Conservation (phyloP, 257 asterid species). For the Solanum dulcamara region DNA sequence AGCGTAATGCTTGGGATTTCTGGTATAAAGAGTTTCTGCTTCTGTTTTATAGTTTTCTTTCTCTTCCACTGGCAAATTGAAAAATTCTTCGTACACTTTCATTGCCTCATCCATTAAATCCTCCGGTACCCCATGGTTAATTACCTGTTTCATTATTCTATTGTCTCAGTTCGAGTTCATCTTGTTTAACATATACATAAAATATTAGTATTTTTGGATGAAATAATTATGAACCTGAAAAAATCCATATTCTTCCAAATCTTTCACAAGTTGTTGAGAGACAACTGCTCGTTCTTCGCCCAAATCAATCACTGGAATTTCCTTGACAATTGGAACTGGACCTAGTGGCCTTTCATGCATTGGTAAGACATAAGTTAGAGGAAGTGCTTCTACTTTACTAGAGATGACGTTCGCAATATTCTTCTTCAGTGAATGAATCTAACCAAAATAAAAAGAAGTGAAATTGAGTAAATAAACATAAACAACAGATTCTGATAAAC, state of each 20-base stretch:
- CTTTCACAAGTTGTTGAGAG: background rate
- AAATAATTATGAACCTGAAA: background rate
- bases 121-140: constrained; percentile 1
- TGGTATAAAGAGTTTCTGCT: background rate
- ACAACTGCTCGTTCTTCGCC: background rate
- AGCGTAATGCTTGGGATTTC: background rate
- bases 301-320: background rate
- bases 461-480: background rate
- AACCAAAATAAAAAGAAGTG: background rate
- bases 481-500: too few relatives aligned
- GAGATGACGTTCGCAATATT: background rate
- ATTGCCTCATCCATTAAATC: background rate
- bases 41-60: background rate
- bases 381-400: background rate
- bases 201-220: too few relatives aligned
- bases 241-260: background rate
- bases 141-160: background rate
- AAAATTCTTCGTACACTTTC: background rate
- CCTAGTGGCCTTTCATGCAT: background rate
- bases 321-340: background rate
- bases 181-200: background rate
- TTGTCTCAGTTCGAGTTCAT: background rate
- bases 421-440: background rate
- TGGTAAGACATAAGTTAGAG: background rate
- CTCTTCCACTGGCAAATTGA: background rate